These are phyloP conservation scores for Entonaema liquescens DNA, from an alignment of 495 filamentous ascomycete genomes.

Conservation along the genomic window DNA sequence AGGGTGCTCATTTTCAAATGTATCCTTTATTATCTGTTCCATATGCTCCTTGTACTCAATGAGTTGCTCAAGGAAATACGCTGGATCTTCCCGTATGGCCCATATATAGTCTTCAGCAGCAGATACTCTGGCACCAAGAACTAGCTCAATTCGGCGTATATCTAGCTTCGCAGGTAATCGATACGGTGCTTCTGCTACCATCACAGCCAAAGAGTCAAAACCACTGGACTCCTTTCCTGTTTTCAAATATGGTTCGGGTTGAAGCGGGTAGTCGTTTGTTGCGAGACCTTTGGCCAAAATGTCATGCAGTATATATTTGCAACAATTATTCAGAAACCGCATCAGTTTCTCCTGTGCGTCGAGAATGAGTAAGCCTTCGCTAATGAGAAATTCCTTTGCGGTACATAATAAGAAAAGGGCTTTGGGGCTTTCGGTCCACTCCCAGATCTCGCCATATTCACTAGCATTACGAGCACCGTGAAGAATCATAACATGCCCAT, in stretches of 20 bases:
- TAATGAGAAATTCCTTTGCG: constrained; percentile 47
- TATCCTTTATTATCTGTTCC: constrained; percentile 39
- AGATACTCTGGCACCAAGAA: constrained; percentile 43
- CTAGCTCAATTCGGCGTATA: constrained; percentile 49
- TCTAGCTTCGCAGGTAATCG: constrained; percentile 56
- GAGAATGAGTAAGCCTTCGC: constrained; percentile 58
- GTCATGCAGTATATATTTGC: constrained; percentile 57
- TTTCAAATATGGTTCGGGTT: constrained; percentile 50
- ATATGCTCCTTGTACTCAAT: constrained; percentile 57
- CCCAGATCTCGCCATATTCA: constrained; percentile 57
- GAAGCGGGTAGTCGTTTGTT: constrained; percentile 38
- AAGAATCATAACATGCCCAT: constrained; percentile 55
- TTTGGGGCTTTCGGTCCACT: constrained; percentile 53
- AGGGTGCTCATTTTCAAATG: neutral
- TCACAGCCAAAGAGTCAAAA: constrained; percentile 38
- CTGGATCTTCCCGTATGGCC: constrained; percentile 65
- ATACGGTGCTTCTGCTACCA: constrained; percentile 61
- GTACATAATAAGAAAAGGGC: constrained; percentile 47
- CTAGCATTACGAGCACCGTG: constrained; percentile 43
- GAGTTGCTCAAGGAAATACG: constrained; percentile 57
- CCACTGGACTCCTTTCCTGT: constrained; percentile 29
- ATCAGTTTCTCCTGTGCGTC: constrained; percentile 58
- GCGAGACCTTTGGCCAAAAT: constrained; percentile 38
- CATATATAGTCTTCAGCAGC: constrained; percentile 63
- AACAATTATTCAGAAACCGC: constrained; percentile 57